Conservation (phyloP, 2,329 filamentous ascomycete genomes). For the Rachicladosporium sp. region DNA sequence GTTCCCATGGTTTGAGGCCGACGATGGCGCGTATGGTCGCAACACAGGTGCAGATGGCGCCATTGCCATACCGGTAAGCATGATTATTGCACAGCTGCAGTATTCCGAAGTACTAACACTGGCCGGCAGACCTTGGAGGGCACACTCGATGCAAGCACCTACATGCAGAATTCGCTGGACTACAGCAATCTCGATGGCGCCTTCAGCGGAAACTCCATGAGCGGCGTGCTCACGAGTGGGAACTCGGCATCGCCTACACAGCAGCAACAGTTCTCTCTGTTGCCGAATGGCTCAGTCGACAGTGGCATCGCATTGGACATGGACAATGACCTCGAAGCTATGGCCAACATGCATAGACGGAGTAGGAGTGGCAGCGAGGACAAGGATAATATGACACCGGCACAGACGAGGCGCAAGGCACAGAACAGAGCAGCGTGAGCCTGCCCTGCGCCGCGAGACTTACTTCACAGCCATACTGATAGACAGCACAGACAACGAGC, state of each 20-base stretch:
- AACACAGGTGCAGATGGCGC: conserved; percentile 27
- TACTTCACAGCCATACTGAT: too few species aligned
- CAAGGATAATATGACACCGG: conserved; percentile 34
- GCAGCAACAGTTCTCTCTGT: conserved; percentile 12
- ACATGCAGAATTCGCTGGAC: conserved; percentile 11
- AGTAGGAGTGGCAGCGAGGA: conserved; percentile 28
- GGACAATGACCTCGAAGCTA: conserved; percentile 11
- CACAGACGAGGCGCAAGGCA: conserved; percentile 49
- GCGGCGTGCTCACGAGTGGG: conserved; percentile 8
- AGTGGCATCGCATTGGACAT: conserved; percentile 30
- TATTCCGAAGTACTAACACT: too few species aligned
- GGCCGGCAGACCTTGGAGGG: conserved; percentile 13
- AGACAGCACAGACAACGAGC: conserved; percentile 63
- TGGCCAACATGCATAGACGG: too few species aligned
- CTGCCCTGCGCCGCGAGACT: too few species aligned
- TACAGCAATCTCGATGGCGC: conserved; percentile 10
- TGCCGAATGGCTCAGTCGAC: conserved; percentile 28
- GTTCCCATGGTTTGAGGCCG: conserved; percentile 25
- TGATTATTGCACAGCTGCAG: neutral
- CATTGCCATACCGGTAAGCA: conserved; percentile 24
- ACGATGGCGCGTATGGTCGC: conserved; percentile 30
- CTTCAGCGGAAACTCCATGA: conserved; percentile 7
- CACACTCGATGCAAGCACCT: conserved; percentile 11
- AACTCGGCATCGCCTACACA: conserved; percentile 16
- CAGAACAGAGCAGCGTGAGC: conserved; percentile 63